Conservation (phyloP, 2,329 filamentous ascomycete species). For the Aspergillus fischeri region DNA sequence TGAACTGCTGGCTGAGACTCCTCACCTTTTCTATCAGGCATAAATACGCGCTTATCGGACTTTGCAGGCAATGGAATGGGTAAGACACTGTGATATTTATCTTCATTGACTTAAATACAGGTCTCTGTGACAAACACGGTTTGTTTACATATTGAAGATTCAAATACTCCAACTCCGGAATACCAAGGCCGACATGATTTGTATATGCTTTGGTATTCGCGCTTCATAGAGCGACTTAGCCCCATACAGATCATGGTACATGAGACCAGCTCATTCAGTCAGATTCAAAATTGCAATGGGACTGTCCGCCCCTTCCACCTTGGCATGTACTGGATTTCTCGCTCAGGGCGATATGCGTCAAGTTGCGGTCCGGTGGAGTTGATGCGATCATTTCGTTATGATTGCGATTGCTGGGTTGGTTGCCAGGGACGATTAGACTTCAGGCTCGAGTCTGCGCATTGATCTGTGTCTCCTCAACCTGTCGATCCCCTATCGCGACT, state of each 20-base stretch:
- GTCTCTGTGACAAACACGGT: not conserved
- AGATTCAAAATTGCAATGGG: not conserved
- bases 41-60: too few species aligned
- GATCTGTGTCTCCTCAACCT: not conserved
- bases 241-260: not conserved
- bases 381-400: not conserved
- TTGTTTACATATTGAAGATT: not conserved
- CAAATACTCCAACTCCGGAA: too few species aligned
- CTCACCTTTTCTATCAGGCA: too few species aligned
- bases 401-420: not conserved
- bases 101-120: not conserved
- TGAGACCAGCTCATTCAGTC: constrained; percentile 10
- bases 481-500: not conserved
- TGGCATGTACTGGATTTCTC: not conserved
- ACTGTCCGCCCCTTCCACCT: not conserved
- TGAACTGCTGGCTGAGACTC: too few species aligned
- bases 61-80: too few species aligned
- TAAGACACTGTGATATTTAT: too few species aligned
- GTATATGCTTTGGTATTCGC: constrained; percentile 6
- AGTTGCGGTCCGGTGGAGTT: not conserved
- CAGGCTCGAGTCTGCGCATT: not conserved
- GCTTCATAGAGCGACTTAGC: not conserved
- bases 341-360: not conserved
- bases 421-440: not conserved
- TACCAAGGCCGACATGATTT: not conserved